Evolutionary conservation across 331 rosid species (phyloP), one percentile per base, ranked within the genome.

Genomic region (Quercus lobata): DNA sequence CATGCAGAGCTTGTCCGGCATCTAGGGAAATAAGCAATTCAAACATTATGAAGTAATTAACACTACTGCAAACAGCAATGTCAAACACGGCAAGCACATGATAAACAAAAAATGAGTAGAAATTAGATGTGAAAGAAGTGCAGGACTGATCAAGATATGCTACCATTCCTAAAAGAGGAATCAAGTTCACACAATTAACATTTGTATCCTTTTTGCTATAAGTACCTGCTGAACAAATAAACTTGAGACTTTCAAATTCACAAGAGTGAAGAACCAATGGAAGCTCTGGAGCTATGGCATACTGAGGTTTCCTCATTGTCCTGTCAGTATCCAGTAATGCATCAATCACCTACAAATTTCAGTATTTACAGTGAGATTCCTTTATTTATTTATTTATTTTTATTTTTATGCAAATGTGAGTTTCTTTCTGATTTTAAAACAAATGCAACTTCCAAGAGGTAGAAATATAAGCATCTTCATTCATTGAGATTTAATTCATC

Each of bases 191-290:
- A 5, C 29, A 61, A 24, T 21, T 46, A 62, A 79, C 44, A 75
- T 58, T 46, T 56, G 14, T 61, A 30, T 37, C 81, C 57, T 18
- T 68, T 34, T 49, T 75, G 60, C 60, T 74, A 58, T 29, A 82
- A 69, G 78, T 91, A 94, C 98, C 98, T 88, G 94, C 61, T 4
- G 97, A 94, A 77, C 98, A 94, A 75, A 63, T 49, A 81, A 94
- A 94, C 75, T 89, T 84, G 37, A 91, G 75, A 81, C 84, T 84
- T 72, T 90, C 93, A 85, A 92, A 94, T 84, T 92, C 97, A 85
- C 98, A 94, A 72, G 96, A 91, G 61, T 81, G 93, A 81, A 94
- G 95, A 85, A 92, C 93, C 94, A 95, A 79, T 0, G 98, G 97
- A 85, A 83, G 76, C 86, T 95, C 97, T 35, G 96, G 80, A 71